Evolutionary conservation across 257 asterid genomes (phyloP), one percentile per base, ranked within the genome.

Genomic region (Capsicum pubescens): DNA sequence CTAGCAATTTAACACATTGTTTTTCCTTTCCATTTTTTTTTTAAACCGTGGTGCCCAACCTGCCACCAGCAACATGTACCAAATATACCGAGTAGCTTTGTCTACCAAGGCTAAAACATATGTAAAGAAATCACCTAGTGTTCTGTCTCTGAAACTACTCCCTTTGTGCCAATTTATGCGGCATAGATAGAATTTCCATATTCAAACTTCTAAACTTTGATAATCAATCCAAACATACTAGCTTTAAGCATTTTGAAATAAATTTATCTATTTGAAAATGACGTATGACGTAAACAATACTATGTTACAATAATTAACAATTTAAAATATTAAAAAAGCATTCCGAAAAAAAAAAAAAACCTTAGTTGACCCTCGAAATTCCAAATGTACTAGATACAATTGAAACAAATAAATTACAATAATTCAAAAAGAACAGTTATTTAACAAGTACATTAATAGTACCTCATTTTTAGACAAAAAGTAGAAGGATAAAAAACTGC

Each of bases 191-290:
- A 60, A 60, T n/a, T 60, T 60, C 67, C 2, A 48, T 0, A 46
- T 46, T 46, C 52, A 60, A 60, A 60, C n/a, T 60, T 60, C 2
- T 11, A 8, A n/a, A 21, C 67, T 0, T 60, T n/a, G 66, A 60
- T 39, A 9, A 6, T n/a, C 8, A n/a, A 60, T n/a, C n/a, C 2
- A 1, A 5, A 60, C 67, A 0, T 60, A 60, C 12, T 17, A 60
- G n/a, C 35, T 60, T n/a, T 0, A 59, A n/a, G 13, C n/a, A 17
- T 60, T 60, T 60, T 3, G n/a, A 60, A 60, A 17, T 17, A 60
- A 60, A 60, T 60, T n/a, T 60, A 60, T 60, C n/a, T 60, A 60
- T 60, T n/a, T 60, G 32, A 60, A 60, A 39, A 60, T n/a, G n/a
- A n/a, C n/a, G n/a, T n/a, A 60, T 13, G 2, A 60, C 5, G 0